Evolutionary conservation across 768 basidiomycete genomes (phyloP).

Genomic region (Boletales sp.): DNA sequence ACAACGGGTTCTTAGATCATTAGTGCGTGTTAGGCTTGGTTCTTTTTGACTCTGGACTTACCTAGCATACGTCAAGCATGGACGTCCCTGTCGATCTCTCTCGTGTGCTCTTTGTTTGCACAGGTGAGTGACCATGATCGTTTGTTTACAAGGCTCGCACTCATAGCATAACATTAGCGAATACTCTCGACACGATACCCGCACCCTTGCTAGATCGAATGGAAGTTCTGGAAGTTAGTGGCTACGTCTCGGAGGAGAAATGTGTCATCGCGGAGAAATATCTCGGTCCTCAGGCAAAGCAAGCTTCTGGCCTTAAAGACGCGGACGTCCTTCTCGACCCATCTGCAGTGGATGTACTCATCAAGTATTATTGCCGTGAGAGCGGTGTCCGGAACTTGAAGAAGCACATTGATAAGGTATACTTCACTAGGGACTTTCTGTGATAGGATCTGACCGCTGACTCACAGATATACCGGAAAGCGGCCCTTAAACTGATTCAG

Average conservation of each 20-base stretch:
- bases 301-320: constrained; percentile 79
- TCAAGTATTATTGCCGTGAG: constrained; percentile 97
- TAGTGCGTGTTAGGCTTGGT: constrained; percentile 57
- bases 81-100: constrained; percentile 97
- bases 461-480: constrained; percentile 89
- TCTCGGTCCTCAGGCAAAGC: constrained; percentile 90
- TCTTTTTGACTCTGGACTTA: constrained; percentile 1
- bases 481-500: constrained; percentile 85
- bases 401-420: constrained; percentile 97
- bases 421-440: neutral
- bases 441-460: neutral
- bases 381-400: constrained; percentile 95
- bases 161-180: constrained; percentile 45
- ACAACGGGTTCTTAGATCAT: constrained; percentile 90
- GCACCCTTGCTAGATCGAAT: constrained; percentile 92
- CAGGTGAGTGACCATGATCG: constrained; percentile 39
- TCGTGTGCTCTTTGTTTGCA: constrained; percentile 95
- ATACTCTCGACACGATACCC: constrained; percentile 90
- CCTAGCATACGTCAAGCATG: constrained; percentile 56
- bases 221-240: constrained; percentile 93
- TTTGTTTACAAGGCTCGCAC: neutral
- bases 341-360: constrained; percentile 78
- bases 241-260: constrained; percentile 94
- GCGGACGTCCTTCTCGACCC: constrained; percentile 80
- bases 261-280: constrained; percentile 82